Base-by-base conservation (phyloP, 345 rosid species). In the Brassica incana region DNA sequence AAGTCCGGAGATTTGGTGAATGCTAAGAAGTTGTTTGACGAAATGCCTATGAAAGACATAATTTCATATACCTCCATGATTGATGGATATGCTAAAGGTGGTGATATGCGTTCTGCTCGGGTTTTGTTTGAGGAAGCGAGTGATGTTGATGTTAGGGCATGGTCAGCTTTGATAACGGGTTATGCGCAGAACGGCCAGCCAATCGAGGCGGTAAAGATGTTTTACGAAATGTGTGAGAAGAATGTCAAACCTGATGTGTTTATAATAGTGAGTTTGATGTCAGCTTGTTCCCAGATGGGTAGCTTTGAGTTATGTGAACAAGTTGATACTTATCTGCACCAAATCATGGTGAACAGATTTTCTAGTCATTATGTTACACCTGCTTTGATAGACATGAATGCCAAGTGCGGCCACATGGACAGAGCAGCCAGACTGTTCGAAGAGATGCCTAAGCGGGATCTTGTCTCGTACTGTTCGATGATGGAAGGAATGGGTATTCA, bases 11-110 rank as follows among this genome's bases (percentile, higher is more conserved):
- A 93, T 78, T 73, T 85, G 75, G 81, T 58, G 50, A 87, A 84
- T 78, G 97, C 97, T 2, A 79, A 85, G 81, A 84, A 76, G 72
- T 58, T 88, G 82, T 92, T 94, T 10, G 87, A 92, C 78, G 83
- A 81, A 77, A 92, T 94, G 95, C 90, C 87, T 15, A 65, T 79
- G 56, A 78, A 78, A 78, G 88, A 92, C 40, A 79, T 89, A 38
- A 88, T 90, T 68, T 94, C 97, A 29, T 92, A 87, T 91, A 91
- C 97, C 0, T 82, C 87, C 0, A 69, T 94, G 89, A 88, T 94
- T 60, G 95, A 86, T 69, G 97, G 97, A 59, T 92, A 85, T 78
- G 88, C 91, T 9, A 91, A 86, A 82, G 82, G 83, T 29, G 95
- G 92, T 33, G 83, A 85, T 76, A 77, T 88, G 84, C 68, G 68